Evolutionary conservation across 805 yeast species (phyloP), one percentile per base, ranked within the genome.

Genomic region (Kazachstania kunashirensis): DNA sequence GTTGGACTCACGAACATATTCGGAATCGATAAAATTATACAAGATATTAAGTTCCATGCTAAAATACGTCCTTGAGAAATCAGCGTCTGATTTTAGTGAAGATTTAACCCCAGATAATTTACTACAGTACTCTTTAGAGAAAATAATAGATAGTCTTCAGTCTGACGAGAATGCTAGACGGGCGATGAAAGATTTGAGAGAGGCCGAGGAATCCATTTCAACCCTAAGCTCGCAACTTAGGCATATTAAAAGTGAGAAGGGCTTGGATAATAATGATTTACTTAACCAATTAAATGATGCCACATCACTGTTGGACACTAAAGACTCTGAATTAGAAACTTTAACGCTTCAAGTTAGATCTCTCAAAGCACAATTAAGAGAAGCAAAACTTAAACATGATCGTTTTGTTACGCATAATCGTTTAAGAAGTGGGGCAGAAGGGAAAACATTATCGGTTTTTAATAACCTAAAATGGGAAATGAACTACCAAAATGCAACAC

Each of bases 151-250:
- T 29, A 70, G 82, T 19, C 67, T 88, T 51, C 77, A 78, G 46
- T 83, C 95, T 0, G 96, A 89, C 55, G 94, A 84, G 37, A 78
- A 79, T 60, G 94, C 94, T 10, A 67, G 77, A 36, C 69, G 81
- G 41, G 94, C 95, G 42, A 69, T 65, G 85, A 73, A 37, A 67
- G 77, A 25, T 68, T 70, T 48, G 73, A 67, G 31, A 65, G 75
- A 23, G 56, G 62, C 30, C 51, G 63, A 45, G 58, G 55, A 25
- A 67, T 72, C 4, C 68, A 68, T 27, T 75, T 69, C 49, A 58
- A 76, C 40, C 75, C 73, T 53, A 73, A 73, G 36, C 64, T 75
- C 66, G 67, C 77, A 36, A 61, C 71, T 43, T 77, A 73, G 51
- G 62, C 75, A 25, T 62, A 70, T 16, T 47, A 82, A 55, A 89